Percentiles rank a stretch among this genome's conserved stretches.
Conservation (phyloP, 2,329 filamentous ascomycete genomes). For the Claviceps fusiformis region DNA sequence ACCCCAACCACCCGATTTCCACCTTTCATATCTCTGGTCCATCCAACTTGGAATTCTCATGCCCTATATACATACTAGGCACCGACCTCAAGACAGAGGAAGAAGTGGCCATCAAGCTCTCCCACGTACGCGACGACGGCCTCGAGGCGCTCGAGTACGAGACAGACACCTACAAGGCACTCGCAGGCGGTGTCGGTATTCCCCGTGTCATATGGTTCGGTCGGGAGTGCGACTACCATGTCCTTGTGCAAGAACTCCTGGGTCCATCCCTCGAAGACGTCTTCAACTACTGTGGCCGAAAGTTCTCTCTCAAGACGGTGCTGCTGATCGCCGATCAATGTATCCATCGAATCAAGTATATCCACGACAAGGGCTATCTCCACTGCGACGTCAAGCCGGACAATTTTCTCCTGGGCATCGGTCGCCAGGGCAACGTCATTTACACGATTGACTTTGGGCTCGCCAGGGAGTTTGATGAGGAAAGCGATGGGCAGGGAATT, state of each 20-base stretch:
- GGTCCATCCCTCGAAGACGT: slow-evolving; percentile 93
- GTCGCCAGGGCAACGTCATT: slow-evolving; percentile 97
- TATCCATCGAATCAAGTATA: slow-evolving; percentile 98
- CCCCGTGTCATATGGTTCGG: slow-evolving; percentile 99
- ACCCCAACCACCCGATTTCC: too few relatives aligned
- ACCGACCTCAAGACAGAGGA: slow-evolving; percentile 99
- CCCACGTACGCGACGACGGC: slow-evolving; percentile 94
- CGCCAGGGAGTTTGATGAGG: slow-evolving; percentile 28
- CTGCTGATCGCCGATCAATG: slow-evolving; percentile 92
- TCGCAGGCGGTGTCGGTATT: slow-evolving; percentile 93
- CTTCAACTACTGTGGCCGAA: slow-evolving; percentile 99
- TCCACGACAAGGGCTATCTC: slow-evolving; percentile 98
- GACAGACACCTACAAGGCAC: slow-evolving; percentile 76
- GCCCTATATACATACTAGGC: slow-evolving; percentile 27
- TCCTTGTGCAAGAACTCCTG: slow-evolving; percentile 95
- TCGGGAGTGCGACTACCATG: slow-evolving; percentile 98
- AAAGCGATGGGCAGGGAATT: neutral
- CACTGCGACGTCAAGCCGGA: slow-evolving; percentile 99
- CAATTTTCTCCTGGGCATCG: slow-evolving; percentile 98
- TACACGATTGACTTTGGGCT: slow-evolving; percentile 98
- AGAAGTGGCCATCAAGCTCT: slow-evolving; percentile 98
- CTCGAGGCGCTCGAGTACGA: slow-evolving; percentile 96
- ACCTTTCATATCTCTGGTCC: too few relatives aligned
- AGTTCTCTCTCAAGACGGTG: slow-evolving; percentile 97
- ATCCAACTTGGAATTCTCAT: neutral